Evolutionary conservation across 352 stramenopile species (phyloP), one percentile per base, ranked within the genome.

Genomic region (Pythium periplocum): DNA sequence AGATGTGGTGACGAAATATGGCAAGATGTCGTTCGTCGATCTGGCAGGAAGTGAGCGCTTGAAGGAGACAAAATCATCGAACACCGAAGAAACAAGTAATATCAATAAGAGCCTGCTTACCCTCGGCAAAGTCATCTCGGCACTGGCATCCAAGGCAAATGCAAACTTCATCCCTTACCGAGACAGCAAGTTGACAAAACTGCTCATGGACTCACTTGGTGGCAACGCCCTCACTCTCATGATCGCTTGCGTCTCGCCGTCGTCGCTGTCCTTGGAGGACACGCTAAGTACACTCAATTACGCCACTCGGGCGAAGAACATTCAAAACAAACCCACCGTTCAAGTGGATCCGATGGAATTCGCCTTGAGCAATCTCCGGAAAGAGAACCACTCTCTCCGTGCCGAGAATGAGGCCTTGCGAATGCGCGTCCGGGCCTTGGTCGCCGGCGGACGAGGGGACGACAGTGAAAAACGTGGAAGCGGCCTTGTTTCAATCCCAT

Each of bases 251-350:
- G 71, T 95, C 6, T 91, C 77, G 2, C 84, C 84, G 2, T 86
- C 79, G 3, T 62, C 51, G 7, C 38, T 35, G 1, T 69, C 71
- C 6, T 55, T 92, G 4, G 79, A 92, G 32, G 86, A 95, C 55
- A 89, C 84, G 9, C 64, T 96, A 5, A 90, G 77, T 35, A 95
- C 84, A 10, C 69, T 96, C n/a, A 84, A 88, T 31, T 96, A 94
- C 51, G 86, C 83, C 2, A 90, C 75, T 5, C 73, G 80, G 6
- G 86, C 83, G 30, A 90, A 92, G 59, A 91, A 90, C 57, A 95
- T 96, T 30, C 68, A 81, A 51, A 95, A 95, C 62, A 82, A 86
- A 52, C 83, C 85, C 4, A 78, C 64, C 1, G 63, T 92, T 6
- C 74, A 91, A 46, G 76, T 86, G 34, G 79, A 91, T 11, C 73